Base-by-base conservation (phyloP, 352 stramenopile genomes). In the Globisporangium acanthophoron region DNA sequence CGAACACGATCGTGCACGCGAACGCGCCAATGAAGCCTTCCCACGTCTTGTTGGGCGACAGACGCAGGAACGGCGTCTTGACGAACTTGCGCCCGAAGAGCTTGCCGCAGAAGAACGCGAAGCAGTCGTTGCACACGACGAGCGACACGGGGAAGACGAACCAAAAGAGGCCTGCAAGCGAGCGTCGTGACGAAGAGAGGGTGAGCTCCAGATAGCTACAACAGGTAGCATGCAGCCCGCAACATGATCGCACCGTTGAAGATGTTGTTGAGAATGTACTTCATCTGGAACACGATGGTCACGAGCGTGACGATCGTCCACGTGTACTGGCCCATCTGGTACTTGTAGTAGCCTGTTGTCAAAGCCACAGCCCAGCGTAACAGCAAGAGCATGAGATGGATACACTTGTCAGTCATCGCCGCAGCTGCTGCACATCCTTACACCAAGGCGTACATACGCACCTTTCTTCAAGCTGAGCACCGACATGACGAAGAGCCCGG, bases 11-110 rank as follows among this genome's bases (percentile, higher is more conserved):
- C 21, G 97, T 99, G 68, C 93, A 98, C 24, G 99, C 60, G 40
- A 96, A 94, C 9, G 94, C 97, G 39, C 97, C 97, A 31, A 99
- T 96, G 61, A 99, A 99, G 3, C 97, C 97, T 66, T 99, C 98
- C 97, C 96, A 99, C 6, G 96, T 99, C 75, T 99, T 99, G 71
- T 99, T 99, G 18, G 97, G 97, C 37, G 90, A 98, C 52, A 99
- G 84, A 11, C 80, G 78, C 58, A 94, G 57, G 64, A 94, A 94
- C 46, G 79, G 76, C 50, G 87, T 75, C 65, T 96, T 96, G 66
- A 99, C 97, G 61, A 99, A 92, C 64, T 90, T 92, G 47, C 83
- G 84, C 16, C 86, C 86, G 66, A 87, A 89, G 27, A 94, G 55
- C 50, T 92, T 92, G 41, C 86, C 86, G 53, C 80, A 96, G 54